A percentile compares a stretch with the other conserved stretches of the same genome.
Conservation (phyloP, 2,329 filamentous ascomycete genomes). For the Ophiostoma novo-ulmi region DNA sequence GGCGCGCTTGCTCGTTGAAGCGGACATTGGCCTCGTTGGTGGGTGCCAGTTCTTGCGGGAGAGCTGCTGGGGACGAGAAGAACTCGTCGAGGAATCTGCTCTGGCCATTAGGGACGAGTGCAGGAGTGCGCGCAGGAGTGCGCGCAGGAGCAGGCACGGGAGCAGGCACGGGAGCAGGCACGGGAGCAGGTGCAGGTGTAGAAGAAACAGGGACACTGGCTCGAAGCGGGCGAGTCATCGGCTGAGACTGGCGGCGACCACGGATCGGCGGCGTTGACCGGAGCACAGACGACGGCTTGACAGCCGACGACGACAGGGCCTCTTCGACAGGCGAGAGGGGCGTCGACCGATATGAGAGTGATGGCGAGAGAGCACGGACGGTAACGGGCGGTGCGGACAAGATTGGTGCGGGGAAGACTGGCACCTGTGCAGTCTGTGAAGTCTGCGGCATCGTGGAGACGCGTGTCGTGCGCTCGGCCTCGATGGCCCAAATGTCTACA, state of each 20-base stretch:
- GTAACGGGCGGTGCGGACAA: constrained; percentile 7
- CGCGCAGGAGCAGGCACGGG: neutral
- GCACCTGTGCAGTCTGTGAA: neutral
- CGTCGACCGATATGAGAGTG: neutral
- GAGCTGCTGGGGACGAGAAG: constrained; percentile 51
- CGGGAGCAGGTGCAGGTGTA: neutral
- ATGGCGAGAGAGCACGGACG: neutral
- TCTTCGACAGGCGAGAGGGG: constrained; percentile 4
- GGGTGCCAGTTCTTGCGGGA: constrained; percentile 33
- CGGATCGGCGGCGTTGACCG: constrained; percentile 4
- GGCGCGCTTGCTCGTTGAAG: constrained; percentile 24
- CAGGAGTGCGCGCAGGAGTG: too few species aligned
- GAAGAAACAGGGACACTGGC: neutral
- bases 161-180: neutral
- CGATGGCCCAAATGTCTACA: constrained; percentile 53
- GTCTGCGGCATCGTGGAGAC: constrained; percentile 25
- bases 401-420: neutral
- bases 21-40: constrained; percentile 24
- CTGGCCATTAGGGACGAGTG: neutral
- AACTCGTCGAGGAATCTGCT: constrained; percentile 35
- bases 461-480: constrained; percentile 45
- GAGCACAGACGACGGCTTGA: constrained; percentile 2
- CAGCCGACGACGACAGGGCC: constrained; percentile 5
- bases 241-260: neutral
- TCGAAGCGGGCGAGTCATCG: neutral